A percentile compares a stretch with the other conserved stretches of the same genome.
Conservation (phyloP, 2,329 filamentous ascomycete genomes). For the Davidsoniella australis region DNA sequence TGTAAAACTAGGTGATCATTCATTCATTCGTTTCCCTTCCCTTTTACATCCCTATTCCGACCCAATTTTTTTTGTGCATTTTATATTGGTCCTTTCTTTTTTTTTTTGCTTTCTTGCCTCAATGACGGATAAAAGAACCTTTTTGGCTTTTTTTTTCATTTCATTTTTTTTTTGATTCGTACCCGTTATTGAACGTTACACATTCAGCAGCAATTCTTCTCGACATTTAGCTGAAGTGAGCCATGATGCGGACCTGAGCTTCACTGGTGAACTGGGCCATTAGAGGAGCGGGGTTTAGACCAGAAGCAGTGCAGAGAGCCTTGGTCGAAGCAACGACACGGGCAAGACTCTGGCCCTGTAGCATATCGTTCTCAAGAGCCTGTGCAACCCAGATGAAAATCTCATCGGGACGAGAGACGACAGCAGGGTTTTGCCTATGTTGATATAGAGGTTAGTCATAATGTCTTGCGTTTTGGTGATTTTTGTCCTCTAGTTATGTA, state of each 20-base stretch:
- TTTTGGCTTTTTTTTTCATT: neutral
- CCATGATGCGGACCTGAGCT: conserved; percentile 62
- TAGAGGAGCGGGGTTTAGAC: conserved; percentile 58
- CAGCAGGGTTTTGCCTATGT: conserved; percentile 64
- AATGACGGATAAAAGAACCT: too few relatives aligned
- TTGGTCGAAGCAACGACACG: conserved; percentile 67
- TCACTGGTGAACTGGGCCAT: conserved; percentile 61
- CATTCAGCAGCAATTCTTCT: neutral
- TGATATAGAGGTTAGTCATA: conserved; percentile 3
- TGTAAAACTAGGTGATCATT: conserved; percentile 7
- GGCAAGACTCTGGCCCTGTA: conserved; percentile 67
- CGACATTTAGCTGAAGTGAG: conserved; percentile 49
- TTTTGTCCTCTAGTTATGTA: too few relatives aligned
- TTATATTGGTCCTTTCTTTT: conserved; percentile 8
- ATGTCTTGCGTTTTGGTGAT: too few relatives aligned
- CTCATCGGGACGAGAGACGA: conserved; percentile 60
- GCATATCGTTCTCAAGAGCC: conserved; percentile 76
- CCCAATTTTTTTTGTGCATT: conserved; percentile 3
- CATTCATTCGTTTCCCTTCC: conserved; percentile 12
- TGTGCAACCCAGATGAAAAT: conserved; percentile 74
- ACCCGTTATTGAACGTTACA: neutral
- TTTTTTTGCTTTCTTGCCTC: neutral
- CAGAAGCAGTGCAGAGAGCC: conserved; percentile 54
- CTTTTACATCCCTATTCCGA: conserved; percentile 1
- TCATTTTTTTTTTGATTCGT: neutral